phyloP scores from a whole-genome alignment of 805 yeast species.

The Ogataea nitratoaversa region DNA sequence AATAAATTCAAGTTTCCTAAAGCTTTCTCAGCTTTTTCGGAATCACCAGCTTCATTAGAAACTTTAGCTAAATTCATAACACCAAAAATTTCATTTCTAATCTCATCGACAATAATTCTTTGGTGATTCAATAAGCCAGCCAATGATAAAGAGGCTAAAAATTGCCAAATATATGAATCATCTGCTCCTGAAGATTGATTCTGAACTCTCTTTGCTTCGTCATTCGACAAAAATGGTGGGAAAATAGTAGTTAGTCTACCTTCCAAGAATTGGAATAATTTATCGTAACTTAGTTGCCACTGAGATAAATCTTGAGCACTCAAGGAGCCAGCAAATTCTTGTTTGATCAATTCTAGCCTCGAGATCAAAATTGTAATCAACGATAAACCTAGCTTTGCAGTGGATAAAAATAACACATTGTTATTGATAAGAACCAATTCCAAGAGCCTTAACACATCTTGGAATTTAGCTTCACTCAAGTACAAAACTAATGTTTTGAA shows the following conservation, averaged over 20 bases:
- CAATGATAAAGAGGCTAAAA: conserved; percentile 86
- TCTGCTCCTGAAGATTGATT: conserved; percentile 36
- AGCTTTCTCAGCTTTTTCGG: conserved; percentile 48
- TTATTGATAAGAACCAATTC: conserved; percentile 67
- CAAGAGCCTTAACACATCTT: conserved; percentile 73
- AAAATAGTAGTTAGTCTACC: conserved; percentile 73
- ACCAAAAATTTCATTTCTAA: conserved; percentile 88
- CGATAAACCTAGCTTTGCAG: conserved; percentile 78
- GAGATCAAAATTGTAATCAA: conserved; percentile 86
- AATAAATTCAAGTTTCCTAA: conserved; percentile 82
- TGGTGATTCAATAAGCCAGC: conserved; percentile 90
- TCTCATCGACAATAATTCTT: conserved; percentile 89
- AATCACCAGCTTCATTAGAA: conserved; percentile 29
- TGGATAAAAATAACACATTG: conserved; percentile 62
- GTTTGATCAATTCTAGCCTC: conserved; percentile 86
- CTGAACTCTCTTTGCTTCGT: conserved; percentile 29
- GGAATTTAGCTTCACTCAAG: conserved; percentile 74
- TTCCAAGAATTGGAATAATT: conserved; percentile 72
- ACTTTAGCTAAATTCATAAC: conserved; percentile 73
- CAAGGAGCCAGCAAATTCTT: conserved; percentile 54
- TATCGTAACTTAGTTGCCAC: conserved; percentile 82
- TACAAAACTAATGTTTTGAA: conserved; percentile 81
- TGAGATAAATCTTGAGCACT: conserved; percentile 53
- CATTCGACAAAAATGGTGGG: conserved; percentile 57
- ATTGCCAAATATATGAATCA: conserved; percentile 92